Evolutionary conservation across 257 asterid species (phyloP).

Genomic region (Capsicum chinense): DNA sequence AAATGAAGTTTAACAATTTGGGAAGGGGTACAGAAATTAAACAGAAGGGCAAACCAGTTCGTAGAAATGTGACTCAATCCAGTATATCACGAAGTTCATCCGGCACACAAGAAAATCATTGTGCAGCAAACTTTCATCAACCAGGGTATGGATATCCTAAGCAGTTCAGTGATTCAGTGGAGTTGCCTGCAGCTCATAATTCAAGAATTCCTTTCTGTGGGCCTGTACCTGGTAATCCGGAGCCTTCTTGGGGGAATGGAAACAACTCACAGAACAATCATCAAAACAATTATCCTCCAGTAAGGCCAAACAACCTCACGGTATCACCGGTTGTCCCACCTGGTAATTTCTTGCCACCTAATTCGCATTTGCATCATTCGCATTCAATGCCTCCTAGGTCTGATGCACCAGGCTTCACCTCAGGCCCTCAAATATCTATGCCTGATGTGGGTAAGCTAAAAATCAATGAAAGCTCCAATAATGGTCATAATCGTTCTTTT

Average conservation of each 20-base stretch:
- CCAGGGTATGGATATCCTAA: slow-evolving; percentile 56
- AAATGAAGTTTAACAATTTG: slow-evolving; percentile 61
- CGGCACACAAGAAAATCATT: slow-evolving; percentile 63
- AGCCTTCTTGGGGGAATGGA: slow-evolving; percentile 48
- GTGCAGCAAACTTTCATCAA: slow-evolving; percentile 53
- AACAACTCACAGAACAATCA: slow-evolving; percentile 54
- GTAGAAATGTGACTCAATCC: slow-evolving; percentile 60
- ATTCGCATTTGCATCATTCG: slow-evolving; percentile 33
- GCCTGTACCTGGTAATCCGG: slow-evolving; percentile 49
- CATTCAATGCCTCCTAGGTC: slow-evolving; percentile 37
- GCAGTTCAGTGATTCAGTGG: slow-evolving; percentile 65
- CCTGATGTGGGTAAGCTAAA: slow-evolving; percentile 48
- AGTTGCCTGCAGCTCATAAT: slow-evolving; percentile 48
- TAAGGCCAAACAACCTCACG: slow-evolving; percentile 52
- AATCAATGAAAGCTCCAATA: slow-evolving; percentile 42
- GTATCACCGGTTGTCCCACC: slow-evolving; percentile 49
- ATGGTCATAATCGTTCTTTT: slow-evolving; percentile 39
- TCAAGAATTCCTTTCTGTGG: slow-evolving; percentile 49
- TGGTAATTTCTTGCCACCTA: slow-evolving; percentile 41
- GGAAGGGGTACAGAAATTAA: slow-evolving; percentile 78
- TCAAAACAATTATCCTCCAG: slow-evolving; percentile 59
- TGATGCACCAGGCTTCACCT: slow-evolving; percentile 42
- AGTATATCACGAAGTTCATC: slow-evolving; percentile 56
- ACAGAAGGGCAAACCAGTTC: slow-evolving; percentile 64
- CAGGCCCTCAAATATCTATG: slow-evolving; percentile 38